Conservation (phyloP, 2,329 filamentous ascomycete species). For the Dichotomopilus funicola region DNA sequence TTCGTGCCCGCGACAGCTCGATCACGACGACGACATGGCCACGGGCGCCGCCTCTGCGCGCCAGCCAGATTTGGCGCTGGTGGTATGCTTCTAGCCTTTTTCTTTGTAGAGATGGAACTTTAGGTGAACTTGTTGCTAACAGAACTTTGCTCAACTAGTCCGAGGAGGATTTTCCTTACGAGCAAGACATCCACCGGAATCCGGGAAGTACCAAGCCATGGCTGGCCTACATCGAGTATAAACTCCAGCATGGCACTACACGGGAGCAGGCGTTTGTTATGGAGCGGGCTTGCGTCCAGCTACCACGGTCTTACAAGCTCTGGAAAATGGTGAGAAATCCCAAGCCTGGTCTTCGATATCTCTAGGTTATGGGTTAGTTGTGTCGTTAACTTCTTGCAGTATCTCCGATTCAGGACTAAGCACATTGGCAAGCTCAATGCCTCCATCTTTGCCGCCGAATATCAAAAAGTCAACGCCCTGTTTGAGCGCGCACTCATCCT, state of each 20-base stretch:
- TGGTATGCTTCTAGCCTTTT: conserved; percentile 33
- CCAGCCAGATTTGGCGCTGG: conserved; percentile 42
- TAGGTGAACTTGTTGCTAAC: conserved; percentile 21
- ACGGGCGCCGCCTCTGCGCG: conserved; percentile 25
- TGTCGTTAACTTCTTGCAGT: conserved; percentile 42
- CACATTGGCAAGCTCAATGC: conserved; percentile 80
- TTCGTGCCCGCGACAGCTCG: background rate
- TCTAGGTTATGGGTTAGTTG: background rate
- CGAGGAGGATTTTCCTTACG: conserved; percentile 89
- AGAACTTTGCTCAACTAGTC: conserved; percentile 26
- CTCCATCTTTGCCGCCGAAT: conserved; percentile 71
- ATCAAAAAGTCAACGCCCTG: conserved; percentile 86
- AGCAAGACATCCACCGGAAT: conserved; percentile 88
- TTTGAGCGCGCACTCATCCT: conserved; percentile 90
- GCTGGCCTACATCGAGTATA: conserved; percentile 90
- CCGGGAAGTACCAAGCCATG: conserved; percentile 84
- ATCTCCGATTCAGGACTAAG: conserved; percentile 75
- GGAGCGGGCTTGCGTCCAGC: conserved; percentile 81
- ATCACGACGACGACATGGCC: conserved; percentile 18
- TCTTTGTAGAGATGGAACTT: background rate
- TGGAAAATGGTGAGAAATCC: conserved; percentile 76
- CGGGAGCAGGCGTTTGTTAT: conserved; percentile 82
- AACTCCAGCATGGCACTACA: conserved; percentile 74
- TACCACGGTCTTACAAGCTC: conserved; percentile 93
- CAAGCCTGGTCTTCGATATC: conserved; percentile 18